Base-by-base conservation (phyloP, 1,284 basidiomycete species). In the Microbotryum saponariae region DNA sequence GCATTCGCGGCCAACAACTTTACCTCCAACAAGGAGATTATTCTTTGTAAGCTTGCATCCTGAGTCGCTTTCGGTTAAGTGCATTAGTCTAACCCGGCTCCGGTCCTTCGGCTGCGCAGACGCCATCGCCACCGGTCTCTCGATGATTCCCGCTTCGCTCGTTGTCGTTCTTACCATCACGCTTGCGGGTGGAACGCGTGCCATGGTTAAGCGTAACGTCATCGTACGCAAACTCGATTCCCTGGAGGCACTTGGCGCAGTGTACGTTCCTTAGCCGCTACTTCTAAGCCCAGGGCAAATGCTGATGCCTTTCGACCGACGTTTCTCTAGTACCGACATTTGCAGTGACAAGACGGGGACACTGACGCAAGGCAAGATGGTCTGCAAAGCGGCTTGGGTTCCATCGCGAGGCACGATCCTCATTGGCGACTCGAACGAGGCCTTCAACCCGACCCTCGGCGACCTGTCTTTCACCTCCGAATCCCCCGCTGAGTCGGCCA, bases 261-360 rank as follows among this genome's bases (percentile, higher is more conserved):
- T 71, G 37, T 42, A 16, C 9, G 37, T 42, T 10, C 37, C 31
- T 31, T 3, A 27, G 27, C 27, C 27, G 27, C 27, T 27, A 27
- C 27, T 27, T 27, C 27, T 27, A 27, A 27, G 5, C 4, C 27
- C 6, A 27, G 27, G 27, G 27, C 27, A 37, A 9, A 12, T 10
- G 12, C 37, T n/a, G 21, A 21, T 14, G 20, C 12, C 80, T 2
- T 79, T 80, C 48, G 81, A 84, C 37, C 37, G 10, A 42, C 16
- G 12, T 16, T 16, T 42, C 37, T 42, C 37, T 6, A 42, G 37
- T 7, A 81, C 82, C 54, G 81, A 83, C 70, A 80, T 84, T 60
- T 85, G 83, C 72, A 82, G 80, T 21, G 83, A 84, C 74, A 84
- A 84, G 75, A 84, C 83, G 2, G 83, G 83, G 29, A 85, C 83